Evolutionary conservation across 352 stramenopile species (phyloP).

Genomic region (Thalassiosira oceanica): DNA sequence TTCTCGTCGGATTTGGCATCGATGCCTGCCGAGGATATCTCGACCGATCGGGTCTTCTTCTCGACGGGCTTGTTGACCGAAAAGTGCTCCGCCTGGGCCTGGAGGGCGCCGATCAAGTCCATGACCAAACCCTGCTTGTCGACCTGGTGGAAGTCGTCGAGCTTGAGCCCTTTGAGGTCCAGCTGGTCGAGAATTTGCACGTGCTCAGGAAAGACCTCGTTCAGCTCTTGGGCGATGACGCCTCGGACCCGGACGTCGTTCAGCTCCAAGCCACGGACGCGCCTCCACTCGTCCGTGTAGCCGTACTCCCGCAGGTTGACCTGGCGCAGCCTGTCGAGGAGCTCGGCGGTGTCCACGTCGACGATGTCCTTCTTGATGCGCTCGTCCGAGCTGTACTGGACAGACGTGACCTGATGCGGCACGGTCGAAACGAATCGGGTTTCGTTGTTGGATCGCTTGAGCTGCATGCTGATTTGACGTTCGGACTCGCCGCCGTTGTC

Average conservation of each 20-base stretch:
- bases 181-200: conserved; percentile 85
- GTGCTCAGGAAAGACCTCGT: conserved; percentile 90
- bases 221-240: conserved; percentile 91
- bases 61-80: neutral
- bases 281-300: conserved; percentile 89
- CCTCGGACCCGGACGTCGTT: conserved; percentile 81
- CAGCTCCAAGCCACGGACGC: conserved; percentile 84
- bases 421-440: conserved; percentile 50
- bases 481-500: conserved; percentile 3
- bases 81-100: conserved; percentile 81
- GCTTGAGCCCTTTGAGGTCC: conserved; percentile 83
- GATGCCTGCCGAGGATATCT: too few species aligned
- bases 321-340: conserved; percentile 86
- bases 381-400: conserved; percentile 89
- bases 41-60: conserved; percentile 4
- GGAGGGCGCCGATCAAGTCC: conserved; percentile 88
- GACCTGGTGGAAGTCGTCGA: conserved; percentile 91
- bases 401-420: conserved; percentile 86
- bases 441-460: conserved; percentile 29
- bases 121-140: conserved; percentile 91
- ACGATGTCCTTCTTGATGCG: conserved; percentile 91
- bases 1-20: too few species aligned
- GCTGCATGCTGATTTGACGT: conserved; percentile 18
- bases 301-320: conserved; percentile 88
- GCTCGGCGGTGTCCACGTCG: conserved; percentile 86